A percentile compares a stretch with the other conserved stretches of the same genome.
phyloP scores from a whole-genome alignment of 257 asterid genomes.

The Plantago major region DNA sequence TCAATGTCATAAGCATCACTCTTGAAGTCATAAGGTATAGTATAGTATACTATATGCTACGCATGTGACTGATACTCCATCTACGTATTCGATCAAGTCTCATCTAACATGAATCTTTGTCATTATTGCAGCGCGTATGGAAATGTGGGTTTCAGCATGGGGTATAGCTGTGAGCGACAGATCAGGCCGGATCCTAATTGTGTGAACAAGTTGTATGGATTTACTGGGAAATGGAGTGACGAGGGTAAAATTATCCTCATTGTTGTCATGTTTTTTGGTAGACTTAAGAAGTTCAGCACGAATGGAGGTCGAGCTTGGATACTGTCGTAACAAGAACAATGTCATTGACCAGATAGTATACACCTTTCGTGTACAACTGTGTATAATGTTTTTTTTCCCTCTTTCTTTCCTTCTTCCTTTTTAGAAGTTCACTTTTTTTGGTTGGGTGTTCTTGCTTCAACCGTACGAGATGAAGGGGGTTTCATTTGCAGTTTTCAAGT shows the following conservation, averaged over 20 bases:
- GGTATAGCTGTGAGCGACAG: conserved; percentile 47
- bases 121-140: conserved; percentile 44
- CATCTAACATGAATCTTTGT: not conserved
- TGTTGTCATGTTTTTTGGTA: conserved; percentile 49
- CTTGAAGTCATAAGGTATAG: conserved; percentile 48
- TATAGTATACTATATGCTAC: too few species aligned
- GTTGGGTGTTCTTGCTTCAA: too few species aligned
- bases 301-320: not conserved
- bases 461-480: too few species aligned
- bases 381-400: not conserved
- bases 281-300: conserved; percentile 30
- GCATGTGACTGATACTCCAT: too few species aligned
- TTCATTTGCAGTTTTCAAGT: too few species aligned
- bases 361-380: not conserved
- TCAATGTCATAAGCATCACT: conserved; percentile 38
- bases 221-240: conserved; percentile 52
- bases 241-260: conserved; percentile 44
- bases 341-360: not conserved
- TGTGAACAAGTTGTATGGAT: conserved; percentile 35
- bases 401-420: too few species aligned
- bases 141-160: conserved; percentile 50
- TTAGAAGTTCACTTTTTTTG: too few species aligned
- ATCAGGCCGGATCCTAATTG: conserved; percentile 24
- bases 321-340: not conserved
- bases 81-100: too few species aligned